These are phyloP conservation scores for Thoreauomyces humboldtii DNA, from an alignment of 192 early-diverging fungal genomes.

Conservation along the genomic window DNA sequence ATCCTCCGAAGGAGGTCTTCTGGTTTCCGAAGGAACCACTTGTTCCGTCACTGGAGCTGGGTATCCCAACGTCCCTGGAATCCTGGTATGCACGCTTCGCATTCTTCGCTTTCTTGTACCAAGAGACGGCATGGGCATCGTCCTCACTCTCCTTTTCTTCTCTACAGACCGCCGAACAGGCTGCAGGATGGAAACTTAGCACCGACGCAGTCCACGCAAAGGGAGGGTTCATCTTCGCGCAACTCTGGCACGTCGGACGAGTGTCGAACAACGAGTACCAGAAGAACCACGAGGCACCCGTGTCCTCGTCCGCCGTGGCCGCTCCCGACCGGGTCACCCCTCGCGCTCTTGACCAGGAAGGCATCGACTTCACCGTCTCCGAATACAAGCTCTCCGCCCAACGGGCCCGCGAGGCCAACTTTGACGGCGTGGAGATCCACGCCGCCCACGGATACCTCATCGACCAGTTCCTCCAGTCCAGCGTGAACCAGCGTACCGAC, in stretches of 20 bases:
- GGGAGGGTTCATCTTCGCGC: slow-evolving; percentile 54
- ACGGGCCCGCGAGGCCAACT: slow-evolving; percentile 75
- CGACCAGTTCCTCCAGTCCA: slow-evolving; percentile 76
- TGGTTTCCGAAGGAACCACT: slow-evolving; percentile 43
- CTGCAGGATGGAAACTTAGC: slow-evolving; percentile 46
- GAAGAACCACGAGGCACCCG: slow-evolving; percentile 32
- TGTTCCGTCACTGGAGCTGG: slow-evolving; percentile 17
- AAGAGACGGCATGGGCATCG: too few species aligned
- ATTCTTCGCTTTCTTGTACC: too few species aligned
- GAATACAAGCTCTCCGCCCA: slow-evolving; percentile 65
- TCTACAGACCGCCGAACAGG: slow-evolving; percentile 40
- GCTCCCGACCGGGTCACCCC: slow-evolving; percentile 35
- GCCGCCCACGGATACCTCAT: slow-evolving; percentile 87
- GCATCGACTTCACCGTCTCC: slow-evolving; percentile 63
- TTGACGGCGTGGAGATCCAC: slow-evolving; percentile 78
- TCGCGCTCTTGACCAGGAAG: slow-evolving; percentile 58
- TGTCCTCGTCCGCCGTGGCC: slow-evolving; percentile 35
- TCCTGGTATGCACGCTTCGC: too few species aligned
- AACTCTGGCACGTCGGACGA: slow-evolving; percentile 57
- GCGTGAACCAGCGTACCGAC: slow-evolving; percentile 83
- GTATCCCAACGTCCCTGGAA: slow-evolving; percentile 13
- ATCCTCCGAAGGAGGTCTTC: slow-evolving; percentile 42
- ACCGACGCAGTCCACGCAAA: slow-evolving; percentile 56
- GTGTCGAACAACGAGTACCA: slow-evolving; percentile 33
- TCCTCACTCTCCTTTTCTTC: too few species aligned